Evolutionary conservation across 192 early-diverging fungal species (phyloP), one percentile per base, ranked within the genome.

Genomic region (Obelidium mucronatum): DNA sequence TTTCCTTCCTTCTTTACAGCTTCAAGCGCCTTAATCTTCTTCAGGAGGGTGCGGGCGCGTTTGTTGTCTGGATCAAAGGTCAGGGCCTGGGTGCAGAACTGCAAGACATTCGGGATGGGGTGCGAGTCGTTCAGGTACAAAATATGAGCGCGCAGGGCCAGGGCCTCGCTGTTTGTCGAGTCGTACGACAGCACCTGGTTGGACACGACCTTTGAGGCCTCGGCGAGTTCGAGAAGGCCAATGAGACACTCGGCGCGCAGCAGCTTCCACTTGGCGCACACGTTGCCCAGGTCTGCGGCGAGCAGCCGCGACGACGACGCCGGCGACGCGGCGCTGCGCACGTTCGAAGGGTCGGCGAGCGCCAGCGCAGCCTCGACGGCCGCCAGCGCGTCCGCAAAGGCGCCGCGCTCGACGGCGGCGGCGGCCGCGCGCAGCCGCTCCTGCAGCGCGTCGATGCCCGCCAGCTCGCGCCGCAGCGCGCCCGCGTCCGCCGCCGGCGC

Each of bases 1-100:
- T 96, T 95, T 52, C 93, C 93, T 22, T 86, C 86, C 31, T 86
- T 86, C 71, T 93, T 94, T 64, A 88, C 79, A 0, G 64, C 67
- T 48, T 95, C 94, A 40, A 94, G 65, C 2, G 74, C 74, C 73
- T 84, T 88, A 34, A 92, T 82, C 67, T 85, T 88, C 76, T 92
- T 90, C 74, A 91, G 72, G 31, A 96, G 71, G 40, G 79, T 73
- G 26, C 90, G 83, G 6, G 94, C 92, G 42, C 87, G 84, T 36
- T 80, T 73, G 74, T 93, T 88, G 81, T 95, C 94, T 13, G 93
- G 94, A 73, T 96, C 94, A 78, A 83, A 94, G 1, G 88, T 79
- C 33, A 96, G 77, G 3, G 93, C 91, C 13, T 78, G 28, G 60
- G 91, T 84, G 26, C 87, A 66, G 30, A 79, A 64, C 73, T 80